A percentile compares a stretch with the other conserved stretches of the same genome.
Evolutionary conservation across 306 rosid genomes (phyloP).

Genomic region (Sechiopsis laciniata): DNA sequence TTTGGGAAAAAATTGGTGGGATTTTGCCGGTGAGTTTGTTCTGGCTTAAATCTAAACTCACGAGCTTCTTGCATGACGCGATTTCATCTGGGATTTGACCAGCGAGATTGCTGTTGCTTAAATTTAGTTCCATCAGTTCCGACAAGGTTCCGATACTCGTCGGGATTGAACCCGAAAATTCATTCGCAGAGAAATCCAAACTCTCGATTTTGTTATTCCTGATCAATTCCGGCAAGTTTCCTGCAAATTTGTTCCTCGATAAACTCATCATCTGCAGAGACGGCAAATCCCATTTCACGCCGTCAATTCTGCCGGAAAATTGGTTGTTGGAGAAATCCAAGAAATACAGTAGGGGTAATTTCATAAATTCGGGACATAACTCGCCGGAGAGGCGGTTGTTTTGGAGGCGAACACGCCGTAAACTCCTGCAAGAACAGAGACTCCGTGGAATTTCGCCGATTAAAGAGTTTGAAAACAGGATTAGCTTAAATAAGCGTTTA

Average conservation of each 20-base stretch:
- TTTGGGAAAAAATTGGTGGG: conserved; percentile 39
- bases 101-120: conserved; percentile 52
- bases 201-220: conserved; percentile 51
- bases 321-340: conserved; percentile 69
- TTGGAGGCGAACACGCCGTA: conserved; percentile 70
- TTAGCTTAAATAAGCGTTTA: conserved; percentile 66
- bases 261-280: conserved; percentile 75
- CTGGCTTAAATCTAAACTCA: conserved; percentile 56
- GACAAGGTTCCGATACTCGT: conserved; percentile 26
- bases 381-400: conserved; percentile 66
- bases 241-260: conserved; percentile 52
- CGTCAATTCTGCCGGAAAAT: conserved; percentile 54
- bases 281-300: conserved; percentile 53
- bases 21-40: conserved; percentile 54
- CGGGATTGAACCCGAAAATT: conserved; percentile 47
- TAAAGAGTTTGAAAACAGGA: conserved; percentile 72
- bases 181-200: conserved; percentile 57
- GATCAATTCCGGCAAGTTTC: conserved; percentile 50
- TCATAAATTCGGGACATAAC: conserved; percentile 33
- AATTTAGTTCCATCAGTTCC: conserved; percentile 50
- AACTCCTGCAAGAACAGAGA: conserved; percentile 53
- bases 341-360: conserved; percentile 52
- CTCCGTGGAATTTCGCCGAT: conserved; percentile 47
- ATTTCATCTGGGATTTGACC: conserved; percentile 55
- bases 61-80: conserved; percentile 54